Evolutionary conservation across 2,329 filamentous ascomycete species (phyloP), one percentile per base, ranked within the genome.

Genomic region (Nemania sp.): DNA sequence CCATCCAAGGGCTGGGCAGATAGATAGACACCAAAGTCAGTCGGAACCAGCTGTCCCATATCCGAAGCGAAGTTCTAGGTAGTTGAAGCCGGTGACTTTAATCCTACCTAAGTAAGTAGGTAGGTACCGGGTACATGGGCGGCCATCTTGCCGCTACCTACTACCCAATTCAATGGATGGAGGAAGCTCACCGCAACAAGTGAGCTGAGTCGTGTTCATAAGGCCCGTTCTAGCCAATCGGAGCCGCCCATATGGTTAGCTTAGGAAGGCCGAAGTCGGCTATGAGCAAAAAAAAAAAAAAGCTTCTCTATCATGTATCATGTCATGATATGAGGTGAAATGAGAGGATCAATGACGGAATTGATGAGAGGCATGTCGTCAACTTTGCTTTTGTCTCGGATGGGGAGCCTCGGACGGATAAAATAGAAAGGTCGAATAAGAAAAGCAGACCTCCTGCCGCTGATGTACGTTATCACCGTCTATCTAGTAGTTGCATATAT

Each of bases 361-460:
- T 68, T 66, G 49, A 45, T 27, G 66, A 61, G 54, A 68, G 51
- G 38, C 65, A 70, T 70, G 64, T 68, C 66, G 66, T 70, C 68
- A 70, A 60, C 47, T 20, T 49, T 27, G 49, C 22, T 22, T 27
- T 10, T 27, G 43, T 59, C 35, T 56, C 32, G 29, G n/a, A n/a
- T n/a, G n/a, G 15, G 43, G 38, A 10, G 15, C 5, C 29, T 29
- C n/a, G 15, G 10, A 27, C 51, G n/a, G 60, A 20, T 62, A 56
- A 62, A 56, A 49, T 49, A 53, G 43, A 43, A 43, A 13, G 41
- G 41, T 45, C 43, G 5, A 13, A 22, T 45, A 45, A 20, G 8
- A 22, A 11, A 15, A 20, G 22, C 43, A 22, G 20, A 6, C 7
- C n/a, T 10, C 47, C 20, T 27, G 29, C 10, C 20, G 5, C 4